A percentile compares a stretch with the other conserved stretches of the same genome.
These are phyloP conservation scores for Chlorella variabilis DNA, from an alignment of 163 green algal genomes.

Conservation along the genomic window DNA sequence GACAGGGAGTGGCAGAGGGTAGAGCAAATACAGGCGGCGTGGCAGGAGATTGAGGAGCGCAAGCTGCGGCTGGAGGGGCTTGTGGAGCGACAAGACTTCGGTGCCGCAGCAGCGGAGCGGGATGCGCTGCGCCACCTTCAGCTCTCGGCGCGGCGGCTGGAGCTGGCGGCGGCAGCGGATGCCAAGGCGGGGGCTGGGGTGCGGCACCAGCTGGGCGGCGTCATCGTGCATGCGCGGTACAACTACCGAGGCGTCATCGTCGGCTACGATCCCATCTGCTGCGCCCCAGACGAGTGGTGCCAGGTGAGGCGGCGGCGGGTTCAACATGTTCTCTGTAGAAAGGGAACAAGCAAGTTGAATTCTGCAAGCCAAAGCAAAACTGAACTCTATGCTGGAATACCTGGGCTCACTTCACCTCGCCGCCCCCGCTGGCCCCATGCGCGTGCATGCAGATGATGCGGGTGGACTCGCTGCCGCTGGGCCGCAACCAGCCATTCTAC, in stretches of 20 bases:
- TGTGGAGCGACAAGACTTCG: neutral
- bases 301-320: neutral
- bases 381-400: no score
- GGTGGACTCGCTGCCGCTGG: constrained; percentile 5
- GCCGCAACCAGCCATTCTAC: constrained; percentile 20
- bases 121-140: neutral
- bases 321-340: no score
- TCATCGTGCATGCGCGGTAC: constrained; percentile 4
- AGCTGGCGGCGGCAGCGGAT: neutral
- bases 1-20: neutral
- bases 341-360: no score
- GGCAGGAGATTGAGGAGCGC: neutral
- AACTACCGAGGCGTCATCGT: constrained; percentile 16
- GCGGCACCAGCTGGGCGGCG: neutral
- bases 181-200: neutral
- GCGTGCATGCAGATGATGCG: neutral
- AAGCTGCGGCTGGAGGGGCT: neutral
- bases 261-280: neutral
- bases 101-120: neutral
- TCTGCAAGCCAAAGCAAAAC: no score
- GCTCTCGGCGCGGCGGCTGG: constrained; percentile 6
- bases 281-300: constrained; percentile 2
- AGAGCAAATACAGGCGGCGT: neutral
- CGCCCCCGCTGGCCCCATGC: no score
- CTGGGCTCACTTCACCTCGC: no score